A percentile compares a stretch with the other conserved stretches of the same genome.
Conservation (phyloP, 2,329 filamentous ascomycete species). For the Eutypa lata region DNA sequence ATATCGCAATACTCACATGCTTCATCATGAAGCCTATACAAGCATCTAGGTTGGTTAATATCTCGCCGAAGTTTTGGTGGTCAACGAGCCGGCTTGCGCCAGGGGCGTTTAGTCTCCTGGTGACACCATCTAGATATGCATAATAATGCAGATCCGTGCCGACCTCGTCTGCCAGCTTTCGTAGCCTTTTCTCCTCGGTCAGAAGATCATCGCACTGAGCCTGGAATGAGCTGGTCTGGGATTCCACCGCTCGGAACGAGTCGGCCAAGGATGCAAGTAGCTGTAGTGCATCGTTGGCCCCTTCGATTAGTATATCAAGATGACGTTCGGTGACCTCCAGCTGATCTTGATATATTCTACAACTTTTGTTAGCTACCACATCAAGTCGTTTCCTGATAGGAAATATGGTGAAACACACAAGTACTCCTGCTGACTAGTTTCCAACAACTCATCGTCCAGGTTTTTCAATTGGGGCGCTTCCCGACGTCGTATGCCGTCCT, state of each 20-base stretch:
- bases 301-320: slow-evolving; percentile 72
- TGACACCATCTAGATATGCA: slow-evolving; percentile 86
- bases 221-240: slow-evolving; percentile 90
- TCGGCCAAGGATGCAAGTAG: slow-evolving; percentile 76
- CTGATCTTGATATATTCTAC: slow-evolving; percentile 75
- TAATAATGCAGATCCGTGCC: slow-evolving; percentile 93
- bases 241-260: slow-evolving; percentile 83
- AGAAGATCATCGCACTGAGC: slow-evolving; percentile 87
- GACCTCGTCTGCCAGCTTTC: slow-evolving; percentile 77
- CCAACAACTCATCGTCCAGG: slow-evolving; percentile 66
- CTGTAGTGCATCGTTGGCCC: slow-evolving; percentile 72
- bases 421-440: slow-evolving; percentile 83
- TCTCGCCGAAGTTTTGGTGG: slow-evolving; percentile 80
- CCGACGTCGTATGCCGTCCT: slow-evolving; percentile 17
- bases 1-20: slow-evolving; percentile 57
- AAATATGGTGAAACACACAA: slow-evolving; percentile 48
- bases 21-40: slow-evolving; percentile 90
- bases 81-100: slow-evolving; percentile 84
- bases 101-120: slow-evolving; percentile 84
- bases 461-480: slow-evolving; percentile 44
- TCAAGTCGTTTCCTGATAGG: neutral
- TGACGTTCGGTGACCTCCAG: slow-evolving; percentile 77
- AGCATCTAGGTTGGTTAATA: slow-evolving; percentile 81
- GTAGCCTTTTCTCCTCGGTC: slow-evolving; percentile 74
- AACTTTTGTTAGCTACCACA: slow-evolving; percentile 23